Conservation (phyloP, 352 stramenopile genomes). For the Phytophthora citricola region DNA sequence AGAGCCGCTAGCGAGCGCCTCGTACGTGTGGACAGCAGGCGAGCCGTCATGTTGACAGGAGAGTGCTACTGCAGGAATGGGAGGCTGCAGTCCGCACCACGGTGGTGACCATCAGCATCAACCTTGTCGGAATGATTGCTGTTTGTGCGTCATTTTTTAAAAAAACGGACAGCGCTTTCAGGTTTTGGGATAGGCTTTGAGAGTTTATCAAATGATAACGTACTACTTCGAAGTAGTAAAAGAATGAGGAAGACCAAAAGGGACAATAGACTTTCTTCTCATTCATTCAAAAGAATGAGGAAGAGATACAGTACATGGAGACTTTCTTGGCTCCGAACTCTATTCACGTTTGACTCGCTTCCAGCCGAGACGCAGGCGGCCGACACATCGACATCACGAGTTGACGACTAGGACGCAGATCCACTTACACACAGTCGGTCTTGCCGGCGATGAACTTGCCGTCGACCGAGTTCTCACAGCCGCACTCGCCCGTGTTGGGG, state of each 20-base stretch:
- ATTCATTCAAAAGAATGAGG: too few species aligned
- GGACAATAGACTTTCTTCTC: too few species aligned
- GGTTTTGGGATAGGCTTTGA: neutral
- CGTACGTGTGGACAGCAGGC: constrained; percentile 20
- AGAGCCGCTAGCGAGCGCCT: constrained; percentile 31
- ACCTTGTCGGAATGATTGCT: constrained; percentile 7
- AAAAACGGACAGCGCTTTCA: constrained; percentile 3
- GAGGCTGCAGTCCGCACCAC: neutral
- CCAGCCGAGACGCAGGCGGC: neutral
- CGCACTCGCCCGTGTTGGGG: constrained; percentile 29
- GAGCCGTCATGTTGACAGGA: constrained; percentile 13
- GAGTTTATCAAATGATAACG: neutral
- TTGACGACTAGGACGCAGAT: constrained; percentile 1
- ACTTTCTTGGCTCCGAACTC: neutral
- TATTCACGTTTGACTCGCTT: neutral
- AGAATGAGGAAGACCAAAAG: too few species aligned
- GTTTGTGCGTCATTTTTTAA: constrained; percentile 4
- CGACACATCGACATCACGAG: too few species aligned
- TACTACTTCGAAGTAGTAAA: neutral
- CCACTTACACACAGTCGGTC: constrained; percentile 33
- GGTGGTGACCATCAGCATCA: neutral
- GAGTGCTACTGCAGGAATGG: neutral
- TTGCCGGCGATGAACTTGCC: constrained; percentile 37
- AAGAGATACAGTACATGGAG: neutral
- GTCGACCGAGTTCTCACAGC: constrained; percentile 39